These are phyloP conservation scores for Albugo laibachii DNA, from an alignment of 352 stramenopile species.

Conservation along the genomic window DNA sequence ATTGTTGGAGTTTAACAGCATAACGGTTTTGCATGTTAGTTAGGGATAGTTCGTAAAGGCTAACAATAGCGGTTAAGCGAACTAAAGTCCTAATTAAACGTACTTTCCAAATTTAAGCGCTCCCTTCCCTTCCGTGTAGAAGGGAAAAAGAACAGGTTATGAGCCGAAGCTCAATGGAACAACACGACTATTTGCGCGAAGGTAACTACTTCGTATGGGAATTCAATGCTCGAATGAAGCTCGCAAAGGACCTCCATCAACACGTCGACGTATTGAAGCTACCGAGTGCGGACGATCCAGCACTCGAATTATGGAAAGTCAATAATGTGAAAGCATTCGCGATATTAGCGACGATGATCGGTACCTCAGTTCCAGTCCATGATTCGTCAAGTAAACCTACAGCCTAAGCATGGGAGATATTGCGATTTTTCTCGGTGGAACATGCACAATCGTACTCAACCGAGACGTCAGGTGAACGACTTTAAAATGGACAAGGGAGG, in stretches of 20 bases:
- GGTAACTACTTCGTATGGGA: not conserved
- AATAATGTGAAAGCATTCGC: not conserved
- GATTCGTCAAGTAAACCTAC: not conserved
- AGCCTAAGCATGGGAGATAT: conserved; percentile 6
- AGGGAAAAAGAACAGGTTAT: too few species aligned
- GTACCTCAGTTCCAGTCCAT: conserved; percentile 2
- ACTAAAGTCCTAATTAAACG: too few species aligned
- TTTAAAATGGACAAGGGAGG: conserved; percentile 3
- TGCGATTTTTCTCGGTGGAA: conserved; percentile 8
- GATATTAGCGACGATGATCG: not conserved
- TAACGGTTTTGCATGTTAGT: too few species aligned
- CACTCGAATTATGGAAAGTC: conserved; percentile 1
- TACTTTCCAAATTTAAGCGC: too few species aligned
- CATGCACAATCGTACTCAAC: conserved; percentile 8
- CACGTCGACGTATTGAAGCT: conserved; percentile 3
- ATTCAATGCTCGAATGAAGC: not conserved
- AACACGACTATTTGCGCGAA: too few species aligned
- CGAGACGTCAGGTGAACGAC: conserved; percentile 7
- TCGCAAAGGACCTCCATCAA: not conserved
- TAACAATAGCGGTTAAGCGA: too few species aligned
- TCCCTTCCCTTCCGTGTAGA: too few species aligned
- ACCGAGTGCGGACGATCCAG: not conserved
- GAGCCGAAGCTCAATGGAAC: too few species aligned
- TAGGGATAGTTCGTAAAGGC: too few species aligned
- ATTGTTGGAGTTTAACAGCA: too few species aligned